A percentile compares a stretch with the other conserved stretches of the same genome.
Evolutionary conservation across 208 protist genomes (phyloP).

Genomic region (Borovskyia barvae): DNA sequence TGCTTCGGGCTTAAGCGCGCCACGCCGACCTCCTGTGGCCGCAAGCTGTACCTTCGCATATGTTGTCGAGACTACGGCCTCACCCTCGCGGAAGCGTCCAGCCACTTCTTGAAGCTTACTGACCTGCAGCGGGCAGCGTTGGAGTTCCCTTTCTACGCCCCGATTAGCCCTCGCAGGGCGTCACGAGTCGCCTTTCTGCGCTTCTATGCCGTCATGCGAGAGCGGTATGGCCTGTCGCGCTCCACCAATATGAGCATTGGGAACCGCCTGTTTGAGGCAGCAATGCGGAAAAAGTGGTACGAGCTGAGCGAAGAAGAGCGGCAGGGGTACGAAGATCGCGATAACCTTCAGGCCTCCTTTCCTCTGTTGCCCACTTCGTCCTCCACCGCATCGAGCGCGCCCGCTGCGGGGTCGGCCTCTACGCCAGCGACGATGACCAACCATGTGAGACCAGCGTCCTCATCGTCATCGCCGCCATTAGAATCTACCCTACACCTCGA

Average conservation of each 20-base stretch:
- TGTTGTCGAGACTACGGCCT: constrained; percentile 79
- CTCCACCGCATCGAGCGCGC: background rate
- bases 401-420: no score
- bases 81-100: constrained; percentile 29
- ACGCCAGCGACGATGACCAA: no score
- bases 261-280: constrained; percentile 59
- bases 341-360: constrained; percentile 39
- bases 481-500: no score
- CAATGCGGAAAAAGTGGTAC: constrained; percentile 68
- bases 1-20: constrained; percentile 45
- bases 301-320: constrained; percentile 52
- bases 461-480: constrained; percentile 17
- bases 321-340: constrained; percentile 33
- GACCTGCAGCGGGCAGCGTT: constrained; percentile 77
- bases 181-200: constrained; percentile 37
- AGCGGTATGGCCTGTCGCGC: constrained; percentile 48
- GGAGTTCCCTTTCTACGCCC: constrained; percentile 76
- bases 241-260: constrained; percentile 14
- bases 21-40: constrained; percentile 28
- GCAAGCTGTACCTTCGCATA: constrained; percentile 61
- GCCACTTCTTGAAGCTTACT: constrained; percentile 37
- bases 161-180: constrained; percentile 36
- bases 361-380: constrained; percentile 21
- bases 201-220: constrained; percentile 66
- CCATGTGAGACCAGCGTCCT: no score